Base-by-base conservation (phyloP, 225 moss, liverwort and hornwort species). In the Lunularia cruciata region DNA sequence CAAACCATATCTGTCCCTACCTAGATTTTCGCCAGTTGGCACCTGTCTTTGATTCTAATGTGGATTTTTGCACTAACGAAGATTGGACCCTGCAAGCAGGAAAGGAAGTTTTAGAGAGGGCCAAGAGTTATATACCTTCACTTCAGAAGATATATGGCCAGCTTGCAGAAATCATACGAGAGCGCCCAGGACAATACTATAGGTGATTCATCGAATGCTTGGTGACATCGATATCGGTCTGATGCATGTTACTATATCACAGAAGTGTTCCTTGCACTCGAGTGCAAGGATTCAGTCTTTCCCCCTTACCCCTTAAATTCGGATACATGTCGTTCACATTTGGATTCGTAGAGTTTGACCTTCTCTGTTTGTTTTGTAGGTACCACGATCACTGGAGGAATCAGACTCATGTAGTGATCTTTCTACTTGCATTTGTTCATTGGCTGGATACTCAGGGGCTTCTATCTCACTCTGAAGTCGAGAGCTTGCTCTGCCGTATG, bases 331-430 rank as follows among this genome's bases (percentile, higher is more conserved):
- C 4, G 14, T 31, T 31, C 27, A 11, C 35, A 5, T 18, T 59
- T 5, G 58, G 19, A 4, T 47, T 30, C 30, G n/a, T 18, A 18
- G 16, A 6, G n/a, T 28, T n/a, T 33, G 18, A 9, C 16, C 5
- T 30, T 35, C 32, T 4, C 12, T 27, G 6, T 0, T 49, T 20
- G 28, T 22, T 65, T 18, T 23, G 36, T 33, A 78, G 84, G 61
- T 85, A 81, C 64, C 81, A 85, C 45, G 84, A 85, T 15, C 72
- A 71, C 47, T 85, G 84, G 84, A 77, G 81, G 47, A 65, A 58
- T 57, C 81, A 78, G 53, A 85, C 84, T 19, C 77, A 78, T 11
- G 28, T 42, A 39, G 84, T 85, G 32, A 81, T 81, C 26, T 85
- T 78, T 63, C 64, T 85, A 22, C 81, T 85, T 13, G 75, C 81